Conservation (phyloP, 257 asterid species). For the Solanum phureja region DNA sequence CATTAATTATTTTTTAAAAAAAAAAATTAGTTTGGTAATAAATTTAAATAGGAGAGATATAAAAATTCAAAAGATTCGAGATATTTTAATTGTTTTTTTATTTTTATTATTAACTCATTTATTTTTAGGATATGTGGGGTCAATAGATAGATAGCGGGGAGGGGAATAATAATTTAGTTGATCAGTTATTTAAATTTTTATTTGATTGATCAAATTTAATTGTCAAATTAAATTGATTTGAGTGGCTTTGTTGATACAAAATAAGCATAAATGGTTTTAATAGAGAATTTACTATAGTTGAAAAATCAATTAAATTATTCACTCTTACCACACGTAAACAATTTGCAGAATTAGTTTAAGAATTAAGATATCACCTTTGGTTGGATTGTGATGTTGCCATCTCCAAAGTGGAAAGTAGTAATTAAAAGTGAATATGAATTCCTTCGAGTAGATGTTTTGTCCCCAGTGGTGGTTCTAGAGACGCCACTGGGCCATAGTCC, state of each 20-base stretch:
- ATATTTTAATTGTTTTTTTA: no score
- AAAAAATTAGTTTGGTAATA: no score
- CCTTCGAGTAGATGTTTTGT: background rate
- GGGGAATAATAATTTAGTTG: no score
- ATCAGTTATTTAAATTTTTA: no score
- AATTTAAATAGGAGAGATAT: no score
- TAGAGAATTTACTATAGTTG: background rate
- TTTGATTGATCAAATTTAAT: background rate
- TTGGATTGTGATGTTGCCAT: background rate
- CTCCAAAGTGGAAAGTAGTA: background rate
- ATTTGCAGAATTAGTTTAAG: background rate
- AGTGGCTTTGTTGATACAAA: background rate
- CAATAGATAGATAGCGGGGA: no score
- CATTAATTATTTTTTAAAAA: no score
- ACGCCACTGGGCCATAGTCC: background rate
- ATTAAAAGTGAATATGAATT: background rate
- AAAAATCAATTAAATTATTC: background rate
- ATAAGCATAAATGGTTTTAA: background rate
- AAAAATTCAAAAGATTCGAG: background rate
- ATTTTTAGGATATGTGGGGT: no score
- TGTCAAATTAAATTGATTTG: background rate
- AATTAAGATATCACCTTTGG: background rate
- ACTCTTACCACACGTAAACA: background rate
- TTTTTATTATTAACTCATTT: no score
- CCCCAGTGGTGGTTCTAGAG: background rate